Evolutionary conservation across 345 rosid genomes (phyloP), one percentile per base, ranked within the genome.

Genomic region (Acer negundo): DNA sequence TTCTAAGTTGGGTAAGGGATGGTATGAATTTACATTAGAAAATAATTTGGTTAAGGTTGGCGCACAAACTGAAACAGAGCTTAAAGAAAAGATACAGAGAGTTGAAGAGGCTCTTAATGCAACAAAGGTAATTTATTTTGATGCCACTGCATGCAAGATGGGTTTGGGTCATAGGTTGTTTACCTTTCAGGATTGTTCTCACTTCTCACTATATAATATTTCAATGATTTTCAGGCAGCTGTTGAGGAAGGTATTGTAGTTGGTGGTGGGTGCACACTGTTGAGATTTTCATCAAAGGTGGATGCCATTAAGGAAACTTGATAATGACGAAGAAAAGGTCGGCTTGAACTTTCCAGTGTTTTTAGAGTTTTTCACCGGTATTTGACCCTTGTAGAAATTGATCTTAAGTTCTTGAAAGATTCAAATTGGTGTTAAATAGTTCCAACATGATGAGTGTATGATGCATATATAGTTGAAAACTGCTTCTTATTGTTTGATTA

Each of bases 41-140:
- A n/a, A n/a, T n/a, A n/a, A n/a, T n/a, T n/a, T n/a, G n/a, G n/a
- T 62, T 49, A 76, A 92, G 96, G 96, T 92, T 53, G 97, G 97
- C 73, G 94, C 94, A 65, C 97, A 90, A 89, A 92, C 97, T 31
- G 97, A 92, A 86, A 92, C 97, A 10, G 94, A 92, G 84, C 97
- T 95, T 47, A 95, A 95, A 80, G 99, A 95, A 81, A 95, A 95
- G 92, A 95, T 93, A 78, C 71, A 93, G 81, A 93, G 99, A 82
- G 99, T 95, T 62, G 99, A 95, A 85, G 99, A 95, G 84, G 99
- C 98, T 72, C 99, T 95, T 79, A 94, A 94, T 81, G 99, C 99
- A 19, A 96, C 99, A 3, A 96, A 96, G 98, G 99, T 91, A 81
- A 76, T 24, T 10, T 31, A 56, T 13, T 51, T 26, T 0, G 0